A percentile compares a stretch with the other conserved stretches of the same genome.
phyloP scores from a whole-genome alignment of 2,329 filamentous ascomycete genomes.

The Colletotrichum lupini region DNA sequence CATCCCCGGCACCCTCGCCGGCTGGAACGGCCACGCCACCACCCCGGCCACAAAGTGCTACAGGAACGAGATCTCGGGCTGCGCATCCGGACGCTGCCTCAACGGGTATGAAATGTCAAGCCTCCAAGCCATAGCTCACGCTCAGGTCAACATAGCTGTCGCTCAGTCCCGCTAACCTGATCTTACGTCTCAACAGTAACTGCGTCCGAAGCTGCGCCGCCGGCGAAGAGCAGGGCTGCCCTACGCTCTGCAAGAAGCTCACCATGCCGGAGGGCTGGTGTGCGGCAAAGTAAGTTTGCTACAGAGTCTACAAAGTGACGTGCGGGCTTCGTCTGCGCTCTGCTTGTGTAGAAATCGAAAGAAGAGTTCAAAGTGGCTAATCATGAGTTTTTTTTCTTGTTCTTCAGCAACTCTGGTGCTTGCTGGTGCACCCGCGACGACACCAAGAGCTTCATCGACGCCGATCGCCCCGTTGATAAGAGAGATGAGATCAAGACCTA shows the following conservation, averaged over 20 bases:
- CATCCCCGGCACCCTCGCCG: background rate
- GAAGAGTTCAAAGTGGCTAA: background rate
- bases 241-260: background rate
- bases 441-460: background rate
- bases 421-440: background rate
- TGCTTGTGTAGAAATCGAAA: too few species aligned
- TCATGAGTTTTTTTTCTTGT: background rate
- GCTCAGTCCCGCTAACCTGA: background rate
- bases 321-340: too few species aligned
- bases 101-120: background rate
- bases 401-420: background rate
- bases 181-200: background rate
- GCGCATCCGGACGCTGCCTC: background rate
- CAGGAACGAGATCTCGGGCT: background rate
- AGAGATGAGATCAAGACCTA: background rate
- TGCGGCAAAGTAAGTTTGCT: background rate
- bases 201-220: background rate
- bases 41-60: background rate
- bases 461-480: background rate
- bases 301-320: background rate
- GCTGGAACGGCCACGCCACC: background rate
- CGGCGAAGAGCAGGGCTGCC: background rate
- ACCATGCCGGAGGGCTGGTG: background rate
- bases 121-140: too few species aligned
- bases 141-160: background rate